A percentile compares a stretch with the other conserved stretches of the same genome.
These are phyloP conservation scores for Dothistroma septosporum DNA, from an alignment of 2,329 filamentous ascomycete species.

Conservation along the genomic window DNA sequence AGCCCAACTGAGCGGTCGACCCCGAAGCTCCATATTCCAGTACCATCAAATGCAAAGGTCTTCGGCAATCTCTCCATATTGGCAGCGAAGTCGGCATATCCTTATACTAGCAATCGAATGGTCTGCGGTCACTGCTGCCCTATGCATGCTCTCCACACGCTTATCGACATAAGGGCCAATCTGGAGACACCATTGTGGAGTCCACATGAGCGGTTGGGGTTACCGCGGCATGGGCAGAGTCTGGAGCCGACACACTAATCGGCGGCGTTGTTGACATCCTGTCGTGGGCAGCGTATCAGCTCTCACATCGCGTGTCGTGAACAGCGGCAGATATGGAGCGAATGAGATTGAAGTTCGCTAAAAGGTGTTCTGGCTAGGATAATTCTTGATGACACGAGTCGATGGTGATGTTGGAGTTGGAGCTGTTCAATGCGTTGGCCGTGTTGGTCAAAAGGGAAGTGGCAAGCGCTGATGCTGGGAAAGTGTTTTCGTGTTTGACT, in stretches of 20 bases:
- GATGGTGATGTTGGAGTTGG: neutral
- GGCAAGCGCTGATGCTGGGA: neutral
- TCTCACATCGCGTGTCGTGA: neutral
- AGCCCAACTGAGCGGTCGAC: conserved; percentile 16
- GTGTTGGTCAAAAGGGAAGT: neutral
- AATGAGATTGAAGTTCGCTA: neutral
- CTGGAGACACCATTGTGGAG: neutral
- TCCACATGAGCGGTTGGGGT: neutral
- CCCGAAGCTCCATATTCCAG: conserved; percentile 11
- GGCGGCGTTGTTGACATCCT: neutral
- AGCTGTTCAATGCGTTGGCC: neutral
- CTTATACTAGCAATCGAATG: neutral
- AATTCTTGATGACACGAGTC: neutral
- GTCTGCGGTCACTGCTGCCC: neutral
- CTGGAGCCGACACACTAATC: neutral
- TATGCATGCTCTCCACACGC: neutral
- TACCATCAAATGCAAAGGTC: neutral
- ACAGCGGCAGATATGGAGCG: neutral
- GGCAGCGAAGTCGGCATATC: neutral
- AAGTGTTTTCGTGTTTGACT: neutral
- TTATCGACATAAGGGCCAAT: neutral
- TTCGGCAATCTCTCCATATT: neutral
- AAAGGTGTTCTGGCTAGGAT: neutral
- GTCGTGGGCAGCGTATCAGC: neutral
- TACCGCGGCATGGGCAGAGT: neutral